A percentile compares a stretch with the other conserved stretches of the same genome.
Evolutionary conservation across 306 rosid species (phyloP).

Genomic region (Erythrophleum fordii): DNA sequence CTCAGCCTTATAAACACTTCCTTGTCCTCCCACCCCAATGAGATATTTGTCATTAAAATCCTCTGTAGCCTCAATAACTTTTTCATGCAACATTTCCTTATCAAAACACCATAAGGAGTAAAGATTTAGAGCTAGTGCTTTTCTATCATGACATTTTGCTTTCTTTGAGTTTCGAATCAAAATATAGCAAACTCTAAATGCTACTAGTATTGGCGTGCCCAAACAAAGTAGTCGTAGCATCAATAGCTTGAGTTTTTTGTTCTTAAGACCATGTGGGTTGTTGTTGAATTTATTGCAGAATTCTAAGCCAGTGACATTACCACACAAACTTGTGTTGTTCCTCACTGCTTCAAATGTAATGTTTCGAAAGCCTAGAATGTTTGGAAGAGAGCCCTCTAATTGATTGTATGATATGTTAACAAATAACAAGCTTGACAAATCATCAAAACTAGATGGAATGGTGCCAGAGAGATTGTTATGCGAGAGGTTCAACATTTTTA

Average conservation of each 20-base stretch:
- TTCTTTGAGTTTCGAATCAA: background rate
- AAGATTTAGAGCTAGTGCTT: background rate
- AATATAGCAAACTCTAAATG: background rate
- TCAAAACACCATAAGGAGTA: background rate
- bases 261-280: background rate
- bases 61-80: background rate
- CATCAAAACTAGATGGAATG: constrained; percentile 29
- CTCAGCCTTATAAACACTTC: constrained; percentile 1
- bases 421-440: constrained; percentile 37
- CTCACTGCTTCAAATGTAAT: background rate
- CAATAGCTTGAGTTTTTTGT: background rate
- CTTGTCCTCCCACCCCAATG: background rate
- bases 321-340: constrained; percentile 12
- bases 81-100: background rate
- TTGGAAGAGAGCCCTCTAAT: constrained; percentile 20
- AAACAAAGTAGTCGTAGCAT: background rate
- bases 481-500: constrained; percentile 44
- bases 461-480: constrained; percentile 42
- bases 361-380: background rate
- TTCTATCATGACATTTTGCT: background rate
- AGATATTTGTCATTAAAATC: background rate
- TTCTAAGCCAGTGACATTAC: background rate
- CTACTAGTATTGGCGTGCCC: background rate
- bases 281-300: background rate
- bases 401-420: constrained; percentile 40